A percentile compares a stretch with the other conserved stretches of the same genome.
Conservation (phyloP, 1,139 yeast genomes). For the Casaregolazyma lundiana region DNA sequence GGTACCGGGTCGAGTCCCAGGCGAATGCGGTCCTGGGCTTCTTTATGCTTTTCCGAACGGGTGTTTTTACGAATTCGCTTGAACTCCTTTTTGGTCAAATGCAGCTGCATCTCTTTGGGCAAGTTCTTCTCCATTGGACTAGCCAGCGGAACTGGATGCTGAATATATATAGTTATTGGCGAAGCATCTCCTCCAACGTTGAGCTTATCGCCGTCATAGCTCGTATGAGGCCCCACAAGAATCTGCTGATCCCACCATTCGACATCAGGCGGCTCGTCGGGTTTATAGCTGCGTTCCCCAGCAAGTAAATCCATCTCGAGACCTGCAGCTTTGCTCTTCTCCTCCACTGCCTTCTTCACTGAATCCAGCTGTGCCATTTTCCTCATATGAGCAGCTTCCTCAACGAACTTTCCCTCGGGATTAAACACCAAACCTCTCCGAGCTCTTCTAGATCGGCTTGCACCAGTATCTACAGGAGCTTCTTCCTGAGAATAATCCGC, state of each 20-base stretch:
- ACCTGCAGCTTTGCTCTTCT: conserved; percentile 35
- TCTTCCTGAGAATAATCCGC: conserved; percentile 39
- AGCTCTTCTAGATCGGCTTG: conserved; percentile 31
- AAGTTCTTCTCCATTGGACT: conserved; percentile 53
- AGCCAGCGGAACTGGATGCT: conserved; percentile 70
- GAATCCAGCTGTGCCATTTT: conserved; percentile 37
- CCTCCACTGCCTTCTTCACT: conserved; percentile 29
- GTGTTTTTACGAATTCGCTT: conserved; percentile 70
- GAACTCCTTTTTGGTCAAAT: conserved; percentile 71
- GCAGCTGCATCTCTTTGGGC: conserved; percentile 44
- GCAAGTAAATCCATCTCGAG: conserved; percentile 44
- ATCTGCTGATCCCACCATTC: conserved; percentile 84
- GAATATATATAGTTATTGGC: conserved; percentile 60
- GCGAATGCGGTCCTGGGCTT: conserved; percentile 69
- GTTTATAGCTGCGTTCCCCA: conserved; percentile 51
- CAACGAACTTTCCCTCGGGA: conserved; percentile 57
- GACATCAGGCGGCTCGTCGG: conserved; percentile 49
- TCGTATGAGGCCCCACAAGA: conserved; percentile 27
- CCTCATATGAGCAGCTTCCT: conserved; percentile 50
- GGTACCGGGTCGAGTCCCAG: conserved; percentile 86
- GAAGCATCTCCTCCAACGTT: conserved; percentile 41
- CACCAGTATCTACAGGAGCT: conserved; percentile 44
- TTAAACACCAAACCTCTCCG: conserved; percentile 46
- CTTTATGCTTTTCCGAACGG: conserved; percentile 60
- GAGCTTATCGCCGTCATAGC: conserved; percentile 31